Base-by-base conservation (phyloP, 2,329 filamentous ascomycete species). In the Torrubiellomyces zombiae region DNA sequence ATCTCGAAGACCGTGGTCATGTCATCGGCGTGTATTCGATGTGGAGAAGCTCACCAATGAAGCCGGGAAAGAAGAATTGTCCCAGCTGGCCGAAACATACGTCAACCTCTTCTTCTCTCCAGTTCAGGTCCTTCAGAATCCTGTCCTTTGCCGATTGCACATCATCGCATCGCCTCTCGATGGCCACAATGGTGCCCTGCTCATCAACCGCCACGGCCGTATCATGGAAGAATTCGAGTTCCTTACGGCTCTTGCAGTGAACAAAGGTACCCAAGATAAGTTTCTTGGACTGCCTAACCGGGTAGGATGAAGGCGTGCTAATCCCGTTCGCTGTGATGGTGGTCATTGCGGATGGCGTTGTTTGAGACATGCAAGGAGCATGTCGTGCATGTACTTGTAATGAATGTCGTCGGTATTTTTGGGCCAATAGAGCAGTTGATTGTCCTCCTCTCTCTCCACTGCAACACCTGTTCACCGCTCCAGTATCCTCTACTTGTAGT, bases 31-130 rank as follows among this genome's bases (percentile, higher is more conserved):
- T 10, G 9, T 10, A 13, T 3, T 15, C 14, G 24, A 12, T 8
- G 17, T n/a, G 10, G 16, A 13, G 9, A 8, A 24, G 46, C 59
- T 37, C 47, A 77, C 75, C 75, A 31, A 89, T 72, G 43, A 86
- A 83, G 5, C 80, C 80, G 0, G 80, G 80, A 39, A 89, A 86
- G 57, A 81, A 83, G 54, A 86, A 86, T 27, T 77, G 65, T 8
- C 63, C 62, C 4, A 56, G 54, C 21, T 47, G 40, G 23, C 42
- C 42, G 3, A 33, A 36, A 8, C 46, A 40, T 7, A 63, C 38
- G 3, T 45, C 36, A 10, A 62, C 51, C 4, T 57, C 46, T 6
- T 38, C 38, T 2, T 28, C 31, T 2, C 33, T 29, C 65, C 65
- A 70, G 2, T 55, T 58, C 5, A 68, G 45, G 12, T 36, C 34